Evolutionary conservation across 371 early-diverging fungal species (phyloP), one percentile per base, ranked within the genome.

Genomic region (Rhizomucor miehei): DNA sequence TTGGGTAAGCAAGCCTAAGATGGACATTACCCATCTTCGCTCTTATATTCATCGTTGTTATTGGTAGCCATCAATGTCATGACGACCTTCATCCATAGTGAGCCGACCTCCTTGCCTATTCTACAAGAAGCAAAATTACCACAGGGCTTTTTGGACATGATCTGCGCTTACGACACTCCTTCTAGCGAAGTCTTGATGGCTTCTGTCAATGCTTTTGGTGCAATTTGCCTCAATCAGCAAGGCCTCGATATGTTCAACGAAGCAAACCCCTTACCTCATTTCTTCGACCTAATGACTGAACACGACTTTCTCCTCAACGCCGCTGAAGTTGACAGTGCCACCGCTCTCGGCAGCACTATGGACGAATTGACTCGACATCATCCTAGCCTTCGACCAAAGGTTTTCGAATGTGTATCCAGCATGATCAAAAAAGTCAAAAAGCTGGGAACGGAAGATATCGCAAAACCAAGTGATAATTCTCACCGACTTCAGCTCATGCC

Each of bases 281-380:
- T 88, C 54, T 89, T 97, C 51, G 73, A 75, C 9, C 63, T 89
- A n/a, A 88, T 98, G 60, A 87, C 88, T 0, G 79, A 83, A 2
- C 72, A 79, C 49, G 89, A 93, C 29, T 89, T 90, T 69, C 58
- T 93, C 8, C 81, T 86, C 9, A 79, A 84, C 2, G 77, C 95
- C 29, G 77, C 85, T 51, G 97, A 94, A 47, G 81, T 86, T 16
- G 96, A 95, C 44, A 81, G 89, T 25, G 85, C 94, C 0, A 81
- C 88, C 10, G 67, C 78, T 0, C 67, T 97, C 19, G 99, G 98
- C 6, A 82, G 82, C 35, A 83, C 90, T 1, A 80, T 98, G 70
- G 99, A 98, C 59, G 99, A 98, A 62, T 78, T 98, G 36, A 89
- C 96, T 53, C 88, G 99, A 10, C 99, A 98, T 71, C 96, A 96